Evolutionary conservation across 805 yeast genomes (phyloP), one percentile per base, ranked within the genome.

Genomic region (Jamesozyma gamospora): DNA sequence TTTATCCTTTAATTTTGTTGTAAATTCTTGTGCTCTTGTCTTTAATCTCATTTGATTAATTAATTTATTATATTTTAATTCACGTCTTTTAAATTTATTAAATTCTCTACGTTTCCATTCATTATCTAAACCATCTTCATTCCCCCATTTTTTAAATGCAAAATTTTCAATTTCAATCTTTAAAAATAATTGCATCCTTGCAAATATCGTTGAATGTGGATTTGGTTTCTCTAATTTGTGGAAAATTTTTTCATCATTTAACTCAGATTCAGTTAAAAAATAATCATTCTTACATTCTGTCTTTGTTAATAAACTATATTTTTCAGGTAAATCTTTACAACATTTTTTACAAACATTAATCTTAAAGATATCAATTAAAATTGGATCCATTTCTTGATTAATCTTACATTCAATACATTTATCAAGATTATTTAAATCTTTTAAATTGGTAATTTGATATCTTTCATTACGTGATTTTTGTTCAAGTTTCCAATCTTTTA

Each of bases 241-340:
- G 43, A 92, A 66, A 18, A 88, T 61, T 2, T 59, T 66, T 5
- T 61, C 62, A 56, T 92, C 98, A 38, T 74, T 71, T 32, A 92
- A 68, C 56, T 92, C 98, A 0, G 96, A 92, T 36, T 92, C 98
- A 0, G 99, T 92, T 24, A 92, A 60, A 32, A 92, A 71, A 58
- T 92, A 92, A 63, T 92, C 99, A 50, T 83, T 90, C 31, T 78
- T 74, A 59, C 96, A 87, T 62, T 92, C 99, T 0, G 99, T 92
- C 62, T 92, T 92, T 7, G 99, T 92, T 37, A 92, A 63, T 16
- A 92, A 61, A 0, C 97, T 75, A 58, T 90, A 92, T 53, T 92
- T 92, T 30, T 92, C 95, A 0, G 96, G 95, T 17, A 64, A 62
- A 42, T 70, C 69, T 50, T 75, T 75, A 27, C 75, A 77, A 60